Evolutionary conservation across 108 stramenopile genomes (phyloP), one percentile per base, ranked within the genome.

Genomic region (Parietichytrium sp.): DNA sequence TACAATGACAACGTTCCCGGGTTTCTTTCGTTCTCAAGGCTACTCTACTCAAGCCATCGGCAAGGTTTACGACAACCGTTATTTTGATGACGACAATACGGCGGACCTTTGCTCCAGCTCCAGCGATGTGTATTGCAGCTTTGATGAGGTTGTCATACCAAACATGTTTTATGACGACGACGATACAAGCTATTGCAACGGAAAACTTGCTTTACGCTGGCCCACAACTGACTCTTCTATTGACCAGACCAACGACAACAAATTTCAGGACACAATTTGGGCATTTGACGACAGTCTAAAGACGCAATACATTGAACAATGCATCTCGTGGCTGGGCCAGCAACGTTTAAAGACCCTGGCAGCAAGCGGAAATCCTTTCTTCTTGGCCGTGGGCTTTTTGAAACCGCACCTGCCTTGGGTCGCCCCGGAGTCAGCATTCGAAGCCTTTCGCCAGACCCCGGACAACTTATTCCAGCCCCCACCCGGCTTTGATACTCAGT

Each of bases 401-500:
- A 82, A 82, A 31, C 81, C 81, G 26, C 81, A 82, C 18, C 18
- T 82, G 4, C 81, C 54, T 3, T 82, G 81, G 81, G 29, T n/a
- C 49, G 61, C 18, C n/a, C 54, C 54, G 4, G 42, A 7, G 10
- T 8, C 33, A 15, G 47, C n/a, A 16, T 55, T 61, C 16, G 61
- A 36, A 16, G 0, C 31, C 55, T 77, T 55, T 3, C 55, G 29
- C 29, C 10, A 13, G 0, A 33, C 15, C 7, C 61, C 61, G 31
- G 36, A 47, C 38, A 72, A 27, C 13, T 29, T 31, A 16, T 26
- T 27, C 27, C 79, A 51, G 13, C 49, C 51, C 29, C 25, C 78
- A 7, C 48, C 26, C 6, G 26, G 26, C 27, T 49, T 49, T 10
- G n/a, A 7, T 10, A 29, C 29, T 4, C n/a, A 61, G 13, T n/a